A percentile compares a stretch with the other conserved stretches of the same genome.
These are phyloP conservation scores for Phaeosphaeria sp. DNA, from an alignment of 2,329 filamentous ascomycete genomes.

Conservation along the genomic window DNA sequence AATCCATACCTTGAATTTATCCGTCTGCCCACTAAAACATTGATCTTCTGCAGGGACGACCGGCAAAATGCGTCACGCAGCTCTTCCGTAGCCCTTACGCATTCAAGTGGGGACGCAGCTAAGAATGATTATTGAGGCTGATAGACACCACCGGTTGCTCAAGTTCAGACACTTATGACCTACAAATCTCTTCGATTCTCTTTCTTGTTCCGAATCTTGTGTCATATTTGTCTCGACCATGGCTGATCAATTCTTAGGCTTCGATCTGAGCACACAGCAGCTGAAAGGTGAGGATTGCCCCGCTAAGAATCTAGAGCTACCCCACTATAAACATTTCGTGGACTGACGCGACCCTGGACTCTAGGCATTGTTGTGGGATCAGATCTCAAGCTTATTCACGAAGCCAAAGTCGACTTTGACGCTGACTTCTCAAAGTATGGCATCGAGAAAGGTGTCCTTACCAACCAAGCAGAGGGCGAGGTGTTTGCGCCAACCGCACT, in stretches of 20 bases:
- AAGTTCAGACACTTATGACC: slow-evolving; percentile 18
- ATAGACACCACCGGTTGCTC: slow-evolving; percentile 24
- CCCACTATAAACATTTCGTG: slow-evolving; percentile 26
- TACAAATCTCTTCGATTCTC: neutral
- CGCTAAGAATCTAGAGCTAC: slow-evolving; percentile 29
- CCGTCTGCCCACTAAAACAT: slow-evolving; percentile 25
- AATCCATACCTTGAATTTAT: slow-evolving; percentile 23
- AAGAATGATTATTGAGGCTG: slow-evolving; percentile 16
- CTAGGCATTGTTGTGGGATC: too few relatives aligned
- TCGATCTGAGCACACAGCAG: slow-evolving; percentile 96
- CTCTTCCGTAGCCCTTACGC: slow-evolving; percentile 7
- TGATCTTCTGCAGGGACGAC: slow-evolving; percentile 33
- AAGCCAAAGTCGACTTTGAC: slow-evolving; percentile 96
- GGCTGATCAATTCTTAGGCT: slow-evolving; percentile 76
- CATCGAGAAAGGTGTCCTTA: slow-evolving; percentile 85
- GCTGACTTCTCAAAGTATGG: slow-evolving; percentile 74
- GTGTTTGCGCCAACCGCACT: slow-evolving; percentile 92
- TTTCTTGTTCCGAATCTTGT: neutral
- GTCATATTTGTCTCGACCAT: slow-evolving; percentile 26
- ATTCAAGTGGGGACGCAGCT: slow-evolving; percentile 24
- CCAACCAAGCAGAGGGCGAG: slow-evolving; percentile 81
- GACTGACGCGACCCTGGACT: too few relatives aligned
- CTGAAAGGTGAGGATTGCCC: slow-evolving; percentile 72
- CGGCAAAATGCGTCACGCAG: slow-evolving; percentile 40
- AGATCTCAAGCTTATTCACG: slow-evolving; percentile 73